A percentile compares a stretch with the other conserved stretches of the same genome.
phyloP scores from a whole-genome alignment of 2,329 filamentous ascomycete species.

The Blumeria hordei region DNA sequence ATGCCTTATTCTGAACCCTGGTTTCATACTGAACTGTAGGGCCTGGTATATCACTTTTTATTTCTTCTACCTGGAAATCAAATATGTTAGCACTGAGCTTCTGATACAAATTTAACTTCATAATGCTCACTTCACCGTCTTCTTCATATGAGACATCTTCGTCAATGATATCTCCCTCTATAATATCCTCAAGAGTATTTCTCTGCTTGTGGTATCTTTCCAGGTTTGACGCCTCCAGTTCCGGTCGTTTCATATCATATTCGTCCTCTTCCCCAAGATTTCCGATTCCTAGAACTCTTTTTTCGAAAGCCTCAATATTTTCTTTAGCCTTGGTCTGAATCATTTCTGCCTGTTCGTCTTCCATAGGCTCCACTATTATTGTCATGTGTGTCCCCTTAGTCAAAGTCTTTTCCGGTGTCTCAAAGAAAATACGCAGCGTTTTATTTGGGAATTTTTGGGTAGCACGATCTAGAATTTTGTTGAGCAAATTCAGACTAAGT shows the following conservation, averaged over 20 bases:
- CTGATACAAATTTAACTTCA: not conserved
- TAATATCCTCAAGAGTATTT: not conserved
- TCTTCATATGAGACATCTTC: conserved; percentile 1
- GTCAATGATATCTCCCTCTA: conserved; percentile 1
- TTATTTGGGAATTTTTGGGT: conserved; percentile 49
- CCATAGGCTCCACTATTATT: conserved; percentile 71
- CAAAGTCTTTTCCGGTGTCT: conserved; percentile 32
- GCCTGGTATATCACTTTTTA: not conserved
- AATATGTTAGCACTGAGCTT: not conserved
- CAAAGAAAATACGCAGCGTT: conserved; percentile 60
- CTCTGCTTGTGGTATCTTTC: conserved; percentile 10
- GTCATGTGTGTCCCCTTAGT: conserved; percentile 43
- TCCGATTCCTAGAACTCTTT: conserved; percentile 28
- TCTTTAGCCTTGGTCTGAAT: conserved; percentile 48
- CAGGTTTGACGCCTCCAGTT: conserved; percentile 14
- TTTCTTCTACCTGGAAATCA: not conserved
- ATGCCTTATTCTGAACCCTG: not conserved
- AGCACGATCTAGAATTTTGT: conserved; percentile 53
- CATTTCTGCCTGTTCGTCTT: conserved; percentile 40
- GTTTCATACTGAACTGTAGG: not conserved
- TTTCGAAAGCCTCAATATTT: conserved; percentile 45
- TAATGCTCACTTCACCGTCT: not conserved
- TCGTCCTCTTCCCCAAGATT: conserved; percentile 11
- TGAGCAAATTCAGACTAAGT: conserved; percentile 53
- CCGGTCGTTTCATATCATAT: conserved; percentile 13